Percentiles rank a stretch among this genome's conserved stretches.
Evolutionary conservation across 495 filamentous ascomycete species (phyloP).

Genomic region (Daldinia vernicosa): DNA sequence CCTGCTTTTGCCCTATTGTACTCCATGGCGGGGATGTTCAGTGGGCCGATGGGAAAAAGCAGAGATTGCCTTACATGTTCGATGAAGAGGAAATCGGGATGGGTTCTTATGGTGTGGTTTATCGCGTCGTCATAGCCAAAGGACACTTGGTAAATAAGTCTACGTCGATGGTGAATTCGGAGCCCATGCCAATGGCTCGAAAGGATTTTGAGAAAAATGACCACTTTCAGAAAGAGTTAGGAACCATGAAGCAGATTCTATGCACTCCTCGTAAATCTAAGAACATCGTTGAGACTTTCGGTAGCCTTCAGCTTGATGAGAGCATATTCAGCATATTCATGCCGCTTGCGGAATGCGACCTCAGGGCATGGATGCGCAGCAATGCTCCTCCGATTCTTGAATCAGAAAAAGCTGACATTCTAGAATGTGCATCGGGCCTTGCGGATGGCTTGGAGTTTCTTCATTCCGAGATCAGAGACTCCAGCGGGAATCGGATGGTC

Average conservation of each 20-base stretch:
- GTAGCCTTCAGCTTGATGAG: conserved; percentile 39
- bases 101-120: conserved; percentile 47
- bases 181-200: conserved; percentile 32
- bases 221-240: conserved; percentile 38
- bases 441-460: conserved; percentile 50
- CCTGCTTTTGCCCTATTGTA: conserved; percentile 49
- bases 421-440: conserved; percentile 44
- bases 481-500: conserved; percentile 39
- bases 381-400: conserved; percentile 17
- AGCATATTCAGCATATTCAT: conserved; percentile 51
- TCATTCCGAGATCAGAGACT: conserved; percentile 46
- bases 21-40: conserved; percentile 43
- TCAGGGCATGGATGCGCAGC: conserved; percentile 44
- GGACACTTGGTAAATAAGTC: conserved; percentile 46
- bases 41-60: conserved; percentile 26
- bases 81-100: conserved; percentile 34
- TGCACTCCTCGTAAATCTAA: conserved; percentile 36
- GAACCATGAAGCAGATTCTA: conserved; percentile 49
- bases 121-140: conserved; percentile 47
- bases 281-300: conserved; percentile 49
- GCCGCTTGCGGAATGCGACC: conserved; percentile 50
- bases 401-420: conserved; percentile 39
- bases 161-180: conserved; percentile 28
- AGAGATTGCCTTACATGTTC: conserved; percentile 45
- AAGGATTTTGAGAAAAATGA: conserved; percentile 42